These are phyloP conservation scores for Diddensiella caesifluorescens DNA, from an alignment of 805 yeast genomes.

Conservation along the genomic window DNA sequence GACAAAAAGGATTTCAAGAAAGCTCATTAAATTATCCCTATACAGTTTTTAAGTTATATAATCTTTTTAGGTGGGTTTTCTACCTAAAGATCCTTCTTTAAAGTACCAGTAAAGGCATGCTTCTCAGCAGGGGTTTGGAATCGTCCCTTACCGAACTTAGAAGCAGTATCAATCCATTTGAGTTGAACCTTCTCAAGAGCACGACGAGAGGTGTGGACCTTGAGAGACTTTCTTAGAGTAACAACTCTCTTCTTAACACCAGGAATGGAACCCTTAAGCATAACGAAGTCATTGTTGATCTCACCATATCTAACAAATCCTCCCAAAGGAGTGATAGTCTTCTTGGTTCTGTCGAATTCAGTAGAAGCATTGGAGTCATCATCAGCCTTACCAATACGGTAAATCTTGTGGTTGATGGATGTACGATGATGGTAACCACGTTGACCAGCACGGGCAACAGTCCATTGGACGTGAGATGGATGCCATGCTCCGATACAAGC, in stretches of 20 bases:
- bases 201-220: slow-evolving; percentile 96
- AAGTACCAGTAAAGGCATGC: slow-evolving; percentile 99
- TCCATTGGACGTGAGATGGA: slow-evolving; percentile 99
- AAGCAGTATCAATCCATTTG: slow-evolving; percentile 99
- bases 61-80: too few species aligned
- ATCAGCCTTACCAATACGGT: slow-evolving; percentile 97
- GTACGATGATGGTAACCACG: slow-evolving; percentile 99
- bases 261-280: slow-evolving; percentile 98
- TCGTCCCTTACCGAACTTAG: slow-evolving; percentile 99
- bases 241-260: slow-evolving; percentile 99
- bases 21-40: too few species aligned
- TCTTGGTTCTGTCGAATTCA: slow-evolving; percentile 98
- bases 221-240: slow-evolving; percentile 97
- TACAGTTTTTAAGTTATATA: too few species aligned
- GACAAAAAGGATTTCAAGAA: too few species aligned
- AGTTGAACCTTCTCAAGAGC: slow-evolving; percentile 94
- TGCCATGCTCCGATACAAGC: slow-evolving; percentile 99
- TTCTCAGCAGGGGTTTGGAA: slow-evolving; percentile 99
- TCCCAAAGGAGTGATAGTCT: slow-evolving; percentile 99
- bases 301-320: slow-evolving; percentile 99
- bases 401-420: slow-evolving; percentile 99
- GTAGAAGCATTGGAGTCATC: slow-evolving; percentile 95
- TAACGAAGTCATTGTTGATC: slow-evolving; percentile 94
- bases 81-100: slow-evolving; percentile 82
- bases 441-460: slow-evolving; percentile 99